These are phyloP conservation scores for Knoxia roxburghii DNA, from an alignment of 257 asterid genomes.

Conservation along the genomic window DNA sequence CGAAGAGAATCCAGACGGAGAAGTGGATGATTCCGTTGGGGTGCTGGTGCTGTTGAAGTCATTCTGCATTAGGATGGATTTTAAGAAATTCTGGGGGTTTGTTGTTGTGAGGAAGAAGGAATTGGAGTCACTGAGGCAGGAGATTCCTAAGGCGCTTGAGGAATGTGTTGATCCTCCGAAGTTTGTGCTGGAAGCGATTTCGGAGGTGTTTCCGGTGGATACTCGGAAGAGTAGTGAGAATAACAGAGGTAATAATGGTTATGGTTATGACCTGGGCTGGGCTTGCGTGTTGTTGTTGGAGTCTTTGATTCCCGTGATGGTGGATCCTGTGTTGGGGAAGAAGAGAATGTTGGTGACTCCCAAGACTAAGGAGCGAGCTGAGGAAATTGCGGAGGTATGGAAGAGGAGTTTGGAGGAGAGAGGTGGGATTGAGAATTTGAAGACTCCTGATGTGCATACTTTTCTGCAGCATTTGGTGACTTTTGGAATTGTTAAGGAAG, in stretches of 20 bases:
- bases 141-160: constrained; percentile 55
- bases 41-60: constrained; percentile 48
- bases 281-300: constrained; percentile 94
- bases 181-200: constrained; percentile 82
- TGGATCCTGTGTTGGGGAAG: constrained; percentile 90
- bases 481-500: constrained; percentile 78
- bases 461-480: constrained; percentile 98
- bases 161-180: constrained; percentile 92
- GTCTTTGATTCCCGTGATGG: constrained; percentile 87
- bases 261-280: constrained; percentile 81
- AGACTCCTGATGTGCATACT: constrained; percentile 96
- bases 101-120: constrained; percentile 73
- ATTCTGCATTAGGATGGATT: constrained; percentile 61
- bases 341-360: constrained; percentile 97
- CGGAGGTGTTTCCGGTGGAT: constrained; percentile 86
- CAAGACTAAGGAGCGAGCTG: constrained; percentile 65
- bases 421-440: constrained; percentile 93
- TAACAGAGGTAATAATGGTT: constrained; percentile 18
- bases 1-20: constrained; percentile 29
- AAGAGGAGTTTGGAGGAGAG: constrained; percentile 97
- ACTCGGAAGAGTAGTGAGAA: constrained; percentile 21
- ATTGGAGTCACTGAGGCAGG: constrained; percentile 54
- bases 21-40: constrained; percentile 66
- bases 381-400: constrained; percentile 90
- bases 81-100: constrained; percentile 65